Conservation (phyloP, 2,329 filamentous ascomycete species). For the Ceratocystis albifundus region DNA sequence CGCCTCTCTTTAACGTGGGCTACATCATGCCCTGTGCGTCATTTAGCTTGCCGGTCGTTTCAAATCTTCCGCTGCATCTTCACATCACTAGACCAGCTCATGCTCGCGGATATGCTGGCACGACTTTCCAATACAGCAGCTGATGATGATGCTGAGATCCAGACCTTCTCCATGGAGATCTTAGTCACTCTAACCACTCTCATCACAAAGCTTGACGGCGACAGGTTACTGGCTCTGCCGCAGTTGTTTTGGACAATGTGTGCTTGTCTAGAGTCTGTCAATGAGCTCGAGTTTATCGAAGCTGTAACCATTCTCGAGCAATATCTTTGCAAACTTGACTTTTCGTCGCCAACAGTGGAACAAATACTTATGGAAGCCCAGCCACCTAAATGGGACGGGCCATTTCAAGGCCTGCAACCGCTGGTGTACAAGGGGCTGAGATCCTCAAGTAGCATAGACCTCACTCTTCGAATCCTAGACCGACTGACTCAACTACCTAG, state of each 20-base stretch:
- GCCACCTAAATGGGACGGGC: slow-evolving; percentile 77
- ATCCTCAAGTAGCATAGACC: slow-evolving; percentile 69
- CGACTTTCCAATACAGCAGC: slow-evolving; percentile 93
- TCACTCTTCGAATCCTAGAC: slow-evolving; percentile 66
- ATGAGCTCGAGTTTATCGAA: slow-evolving; percentile 88
- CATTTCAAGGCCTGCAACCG: slow-evolving; percentile 74
- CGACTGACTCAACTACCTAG: slow-evolving; percentile 67
- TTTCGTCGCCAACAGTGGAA: slow-evolving; percentile 55
- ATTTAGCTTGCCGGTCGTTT: slow-evolving; percentile 92
- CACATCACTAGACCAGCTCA: slow-evolving; percentile 77
- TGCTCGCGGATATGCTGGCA: slow-evolving; percentile 95
- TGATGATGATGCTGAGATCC: slow-evolving; percentile 85
- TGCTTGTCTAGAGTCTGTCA: slow-evolving; percentile 91
- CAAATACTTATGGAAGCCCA: slow-evolving; percentile 63
- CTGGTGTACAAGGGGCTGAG: slow-evolving; percentile 85
- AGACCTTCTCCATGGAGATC: slow-evolving; percentile 97
- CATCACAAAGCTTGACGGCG: slow-evolving; percentile 68
- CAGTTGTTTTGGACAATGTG: slow-evolving; percentile 98
- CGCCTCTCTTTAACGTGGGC: slow-evolving; percentile 88
- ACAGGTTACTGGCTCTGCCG: slow-evolving; percentile 76
- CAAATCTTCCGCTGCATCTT: slow-evolving; percentile 93
- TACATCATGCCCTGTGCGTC: slow-evolving; percentile 87
- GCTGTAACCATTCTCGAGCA: slow-evolving; percentile 84
- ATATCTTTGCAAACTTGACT: slow-evolving; percentile 71
- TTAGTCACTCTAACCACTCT: slow-evolving; percentile 86